Conservation (phyloP, 2,329 filamentous ascomycete species). For the Neofusicoccum umdonicola region DNA sequence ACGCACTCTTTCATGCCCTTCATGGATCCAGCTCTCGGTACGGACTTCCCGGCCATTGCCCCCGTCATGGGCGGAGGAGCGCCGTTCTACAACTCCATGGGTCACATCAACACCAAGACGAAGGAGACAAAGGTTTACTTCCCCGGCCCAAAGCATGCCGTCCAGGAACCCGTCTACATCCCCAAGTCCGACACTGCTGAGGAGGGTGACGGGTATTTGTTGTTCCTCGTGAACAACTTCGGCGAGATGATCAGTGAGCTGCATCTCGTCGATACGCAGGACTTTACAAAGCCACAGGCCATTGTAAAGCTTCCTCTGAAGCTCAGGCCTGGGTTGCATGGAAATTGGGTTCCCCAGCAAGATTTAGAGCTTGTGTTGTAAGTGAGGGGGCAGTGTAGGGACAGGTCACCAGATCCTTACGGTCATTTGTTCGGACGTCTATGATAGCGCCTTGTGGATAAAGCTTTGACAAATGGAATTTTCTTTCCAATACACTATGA, state of each 20-base stretch:
- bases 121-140: constrained; percentile 44
- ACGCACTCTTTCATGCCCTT: constrained; percentile 43
- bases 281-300: constrained; percentile 32
- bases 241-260: constrained; percentile 35
- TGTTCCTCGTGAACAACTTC: constrained; percentile 35
- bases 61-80: constrained; percentile 30
- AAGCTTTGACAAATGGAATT: too few species aligned
- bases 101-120: constrained; percentile 40
- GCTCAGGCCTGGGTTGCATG: constrained; percentile 34
- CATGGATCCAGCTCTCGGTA: constrained; percentile 42
- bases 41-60: constrained; percentile 28
- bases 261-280: constrained; percentile 33
- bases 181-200: constrained; percentile 11
- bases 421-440: too few species aligned
- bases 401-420: too few species aligned
- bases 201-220: constrained; percentile 35
- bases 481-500: too few species aligned
- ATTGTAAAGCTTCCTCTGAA: constrained; percentile 34
- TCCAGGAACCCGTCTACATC: constrained; percentile 9
- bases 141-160: constrained; percentile 37
- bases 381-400: too few species aligned
- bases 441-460: too few species aligned
- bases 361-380: neutral
- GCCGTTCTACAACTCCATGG: constrained; percentile 48
- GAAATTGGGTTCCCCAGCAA: constrained; percentile 30